A percentile compares a stretch with the other conserved stretches of the same genome.
phyloP scores from a whole-genome alignment of 2,329 filamentous ascomycete genomes.

The Trichoderma pleuroti region DNA sequence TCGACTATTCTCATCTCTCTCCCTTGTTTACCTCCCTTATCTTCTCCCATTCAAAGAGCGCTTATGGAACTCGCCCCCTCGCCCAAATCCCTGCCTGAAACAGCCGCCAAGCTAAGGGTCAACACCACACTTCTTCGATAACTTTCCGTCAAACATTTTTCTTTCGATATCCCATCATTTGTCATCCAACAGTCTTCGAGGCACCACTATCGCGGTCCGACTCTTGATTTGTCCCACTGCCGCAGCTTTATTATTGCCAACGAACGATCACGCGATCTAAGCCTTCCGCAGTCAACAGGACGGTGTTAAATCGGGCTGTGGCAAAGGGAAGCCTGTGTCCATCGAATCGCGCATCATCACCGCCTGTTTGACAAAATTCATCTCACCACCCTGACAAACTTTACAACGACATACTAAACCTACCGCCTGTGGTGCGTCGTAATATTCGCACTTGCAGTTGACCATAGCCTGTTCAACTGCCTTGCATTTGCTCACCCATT shows the following conservation, averaged over 20 bases:
- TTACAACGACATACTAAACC: background rate
- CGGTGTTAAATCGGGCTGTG: background rate
- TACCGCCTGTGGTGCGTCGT: background rate
- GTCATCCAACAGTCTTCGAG: conserved; percentile 9
- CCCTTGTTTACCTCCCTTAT: conserved; percentile 2
- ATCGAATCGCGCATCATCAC: background rate
- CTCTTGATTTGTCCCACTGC: background rate
- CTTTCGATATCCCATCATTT: conserved; percentile 16
- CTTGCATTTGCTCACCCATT: conserved; percentile 41
- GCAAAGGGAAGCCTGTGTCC: background rate
- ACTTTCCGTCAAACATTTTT: conserved; percentile 16
- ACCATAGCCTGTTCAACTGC: background rate
- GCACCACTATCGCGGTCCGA: background rate
- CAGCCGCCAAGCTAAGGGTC: conserved; percentile 21
- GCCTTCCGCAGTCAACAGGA: background rate
- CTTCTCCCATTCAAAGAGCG: background rate
- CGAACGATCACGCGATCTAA: conserved; percentile 11
- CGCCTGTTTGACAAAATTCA: background rate
- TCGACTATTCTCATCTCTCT: background rate
- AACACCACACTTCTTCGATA: conserved; percentile 11
- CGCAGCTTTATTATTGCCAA: background rate
- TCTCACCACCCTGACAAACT: background rate
- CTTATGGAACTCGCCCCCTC: conserved; percentile 15
- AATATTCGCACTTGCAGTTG: background rate
- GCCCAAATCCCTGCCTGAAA: conserved; percentile 28